phyloP scores from a whole-genome alignment of 345 rosid species.

The Rhodamnia argentea region DNA sequence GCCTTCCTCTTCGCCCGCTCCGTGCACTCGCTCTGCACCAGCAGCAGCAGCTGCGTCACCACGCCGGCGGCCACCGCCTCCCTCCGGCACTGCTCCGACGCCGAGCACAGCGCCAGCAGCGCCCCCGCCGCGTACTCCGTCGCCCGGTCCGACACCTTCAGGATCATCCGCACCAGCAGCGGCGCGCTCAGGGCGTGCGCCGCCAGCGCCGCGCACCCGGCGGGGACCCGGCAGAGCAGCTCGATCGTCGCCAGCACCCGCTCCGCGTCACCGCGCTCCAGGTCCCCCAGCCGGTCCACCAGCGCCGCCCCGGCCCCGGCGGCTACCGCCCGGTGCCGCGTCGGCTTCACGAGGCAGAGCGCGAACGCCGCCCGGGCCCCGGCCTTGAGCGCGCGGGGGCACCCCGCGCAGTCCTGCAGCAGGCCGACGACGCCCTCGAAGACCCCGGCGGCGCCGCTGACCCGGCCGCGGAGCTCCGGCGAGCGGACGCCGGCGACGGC shows the following conservation, averaged over 20 bases:
- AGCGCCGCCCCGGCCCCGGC: slow-evolving; percentile 67
- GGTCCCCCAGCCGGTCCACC: slow-evolving; percentile 61
- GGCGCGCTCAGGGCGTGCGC: slow-evolving; percentile 75
- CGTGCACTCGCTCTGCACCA: slow-evolving; percentile 95
- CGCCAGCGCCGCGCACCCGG: slow-evolving; percentile 56
- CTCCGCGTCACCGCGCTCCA: slow-evolving; percentile 82
- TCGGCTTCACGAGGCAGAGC: slow-evolving; percentile 70
- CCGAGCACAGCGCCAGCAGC: slow-evolving; percentile 58
- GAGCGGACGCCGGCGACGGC: slow-evolving; percentile 62
- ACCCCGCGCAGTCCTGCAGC: slow-evolving; percentile 34
- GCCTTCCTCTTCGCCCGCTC: slow-evolving; percentile 96
- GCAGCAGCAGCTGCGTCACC: slow-evolving; percentile 66
- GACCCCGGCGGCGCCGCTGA: slow-evolving; percentile 41
- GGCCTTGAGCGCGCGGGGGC: slow-evolving; percentile 60
- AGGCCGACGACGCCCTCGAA: slow-evolving; percentile 76
- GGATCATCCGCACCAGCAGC: slow-evolving; percentile 55
- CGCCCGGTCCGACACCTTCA: slow-evolving; percentile 79
- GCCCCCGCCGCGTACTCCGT: slow-evolving; percentile 98
- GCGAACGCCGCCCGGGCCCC: slow-evolving; percentile 79
- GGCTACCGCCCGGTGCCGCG: slow-evolving; percentile 63
- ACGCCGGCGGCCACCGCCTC: slow-evolving; percentile 90
- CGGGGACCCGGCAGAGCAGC: slow-evolving; percentile 68
- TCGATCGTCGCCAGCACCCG: slow-evolving; percentile 80
- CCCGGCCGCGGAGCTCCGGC: slow-evolving; percentile 44
- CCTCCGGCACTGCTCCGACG: slow-evolving; percentile 49